Evolutionary conservation across 768 basidiomycete genomes (phyloP).

Genomic region (Lactarius hengduanensis): DNA sequence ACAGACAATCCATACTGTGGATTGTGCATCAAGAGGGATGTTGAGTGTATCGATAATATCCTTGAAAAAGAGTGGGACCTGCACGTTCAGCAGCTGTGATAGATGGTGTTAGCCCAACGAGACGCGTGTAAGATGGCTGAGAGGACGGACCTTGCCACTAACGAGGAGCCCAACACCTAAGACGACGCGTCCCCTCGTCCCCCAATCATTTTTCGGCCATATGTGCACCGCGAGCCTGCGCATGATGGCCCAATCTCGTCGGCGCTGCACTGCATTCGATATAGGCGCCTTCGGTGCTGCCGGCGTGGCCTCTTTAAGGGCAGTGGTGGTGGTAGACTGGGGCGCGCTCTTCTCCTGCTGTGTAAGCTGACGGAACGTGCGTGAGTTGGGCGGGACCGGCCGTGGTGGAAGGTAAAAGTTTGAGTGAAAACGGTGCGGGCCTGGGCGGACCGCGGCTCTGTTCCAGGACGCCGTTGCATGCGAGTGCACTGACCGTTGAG

Average conservation of each 20-base stretch:
- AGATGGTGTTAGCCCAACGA: not conserved
- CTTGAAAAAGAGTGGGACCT: conserved; percentile 98
- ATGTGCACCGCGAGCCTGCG: conserved; percentile 82
- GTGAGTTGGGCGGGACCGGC: not conserved
- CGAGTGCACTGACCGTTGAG: not conserved
- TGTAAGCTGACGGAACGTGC: conserved; percentile 9
- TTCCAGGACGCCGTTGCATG: not conserved
- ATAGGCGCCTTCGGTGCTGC: not conserved
- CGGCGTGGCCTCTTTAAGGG: not conserved
- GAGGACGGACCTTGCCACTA: conserved; percentile 72
- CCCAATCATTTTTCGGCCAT: conserved; percentile 88
- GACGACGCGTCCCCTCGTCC: conserved; percentile 76
- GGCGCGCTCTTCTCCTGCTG: conserved; percentile 9
- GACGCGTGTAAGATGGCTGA: not conserved
- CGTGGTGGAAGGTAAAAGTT: not conserved
- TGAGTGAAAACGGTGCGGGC: not conserved
- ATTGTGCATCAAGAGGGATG: conserved; percentile 65
- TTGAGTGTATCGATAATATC: conserved; percentile 86
- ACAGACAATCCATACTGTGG: conserved; percentile 88
- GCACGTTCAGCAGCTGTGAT: conserved; percentile 83
- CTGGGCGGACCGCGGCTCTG: conserved; percentile 7
- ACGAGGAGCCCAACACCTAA: conserved; percentile 79
- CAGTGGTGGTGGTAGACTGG: not conserved
- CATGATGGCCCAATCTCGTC: conserved; percentile 85
- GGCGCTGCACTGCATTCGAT: conserved; percentile 50